These are phyloP conservation scores for Areca catechu DNA, from an alignment of 176 grass and related monocot species.

Conservation along the genomic window DNA sequence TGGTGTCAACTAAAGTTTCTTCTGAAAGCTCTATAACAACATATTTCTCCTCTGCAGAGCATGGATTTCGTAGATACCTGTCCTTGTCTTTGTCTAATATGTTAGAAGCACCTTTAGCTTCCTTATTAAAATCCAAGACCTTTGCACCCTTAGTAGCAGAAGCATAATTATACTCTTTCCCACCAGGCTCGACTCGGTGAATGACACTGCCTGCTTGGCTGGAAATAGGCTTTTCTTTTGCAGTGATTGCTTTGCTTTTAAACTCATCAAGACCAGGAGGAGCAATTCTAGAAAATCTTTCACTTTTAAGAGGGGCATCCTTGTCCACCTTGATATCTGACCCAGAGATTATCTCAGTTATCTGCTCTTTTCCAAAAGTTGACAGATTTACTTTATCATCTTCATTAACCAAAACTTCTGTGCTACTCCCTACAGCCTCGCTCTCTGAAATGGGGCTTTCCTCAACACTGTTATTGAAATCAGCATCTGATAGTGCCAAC, in stretches of 20 bases:
- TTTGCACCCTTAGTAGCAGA: conserved; percentile 78
- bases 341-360: conserved; percentile 17
- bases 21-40: conserved; percentile 91
- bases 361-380: background rate
- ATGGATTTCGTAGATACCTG: conserved; percentile 94
- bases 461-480: conserved; percentile 25
- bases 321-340: conserved; percentile 14
- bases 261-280: conserved; percentile 79
- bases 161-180: conserved; percentile 91
- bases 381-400: conserved; percentile 13
- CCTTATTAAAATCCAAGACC: conserved; percentile 78
- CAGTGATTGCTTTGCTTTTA: conserved; percentile 62
- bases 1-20: conserved; percentile 85
- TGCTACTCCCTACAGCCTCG: conserved; percentile 1
- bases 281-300: conserved; percentile 45
- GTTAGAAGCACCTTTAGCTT: conserved; percentile 90
- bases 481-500: conserved; percentile 6
- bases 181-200: conserved; percentile 75
- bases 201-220: conserved; percentile 52
- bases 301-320: conserved; percentile 22
- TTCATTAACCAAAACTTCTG: conserved; percentile 21
- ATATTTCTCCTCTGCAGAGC: conserved; percentile 84
- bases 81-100: conserved; percentile 96
- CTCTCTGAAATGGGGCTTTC: conserved; percentile 5
- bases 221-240: conserved; percentile 41